Base-by-base conservation (phyloP, 116 monocot genomes). In the Papilionanthe hybrid region DNA sequence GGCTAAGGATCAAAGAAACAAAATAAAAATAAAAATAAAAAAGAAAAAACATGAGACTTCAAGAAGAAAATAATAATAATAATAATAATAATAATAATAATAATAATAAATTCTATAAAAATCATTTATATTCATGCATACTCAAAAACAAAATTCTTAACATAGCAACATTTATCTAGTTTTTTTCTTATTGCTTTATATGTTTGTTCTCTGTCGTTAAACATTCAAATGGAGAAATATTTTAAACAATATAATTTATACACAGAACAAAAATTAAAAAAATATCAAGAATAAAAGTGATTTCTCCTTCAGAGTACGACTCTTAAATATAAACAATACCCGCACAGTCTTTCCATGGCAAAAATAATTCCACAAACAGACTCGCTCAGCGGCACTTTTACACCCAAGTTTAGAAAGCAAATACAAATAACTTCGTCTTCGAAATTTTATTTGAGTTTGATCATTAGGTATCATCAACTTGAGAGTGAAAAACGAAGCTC, bases 401-500 rank as follows among this genome's bases (percentile, higher is more conserved):
- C 18, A 7, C 9, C 4, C 7, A 73, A 20, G 69, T 69, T 73
- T 73, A 44, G 18, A 20, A 73, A 44, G 23, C 44, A 32, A 32
- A 28, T 44, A 43, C 73, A 60, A 60, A 60, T 60, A 60, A 53
- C 32, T 44, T 9, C n/a, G 45, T 45, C 1, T 7, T 7, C 12
- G 18, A 10, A 73, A 73, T 7, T 44, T 42, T 22, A 43, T 73
- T 28, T 6, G 29, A 17, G 8, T 60, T 69, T 37, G 69, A 30
- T 79, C 67, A 55, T 83, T 67, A 86, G 75, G 77, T 86, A 55
- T 90, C 87, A 44, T 90, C 85, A 57, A 87, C 90, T 77, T 85
- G 87, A n/a, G 90, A 87, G 63, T 87, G 83, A 55, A 87, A 90
- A 29, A 90, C 87, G 72, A 90, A 90, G 50, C 87, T 90, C 37